A percentile compares a stretch with the other conserved stretches of the same genome.
Evolutionary conservation across 164 flowering plant genomes (phyloP).

Genomic region (Magnolia officinalis): DNA sequence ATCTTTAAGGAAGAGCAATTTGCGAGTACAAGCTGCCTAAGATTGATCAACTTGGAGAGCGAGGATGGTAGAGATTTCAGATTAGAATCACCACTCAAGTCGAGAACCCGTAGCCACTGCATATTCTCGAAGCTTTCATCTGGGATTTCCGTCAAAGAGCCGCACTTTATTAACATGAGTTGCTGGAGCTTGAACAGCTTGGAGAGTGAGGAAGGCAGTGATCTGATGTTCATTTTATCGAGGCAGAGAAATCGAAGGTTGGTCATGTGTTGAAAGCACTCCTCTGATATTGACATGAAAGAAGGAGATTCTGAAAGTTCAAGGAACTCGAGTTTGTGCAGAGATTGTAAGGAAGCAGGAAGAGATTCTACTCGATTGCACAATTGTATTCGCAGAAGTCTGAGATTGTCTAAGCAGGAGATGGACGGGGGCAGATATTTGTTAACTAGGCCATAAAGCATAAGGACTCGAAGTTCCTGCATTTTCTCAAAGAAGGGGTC

Average conservation of each 20-base stretch:
- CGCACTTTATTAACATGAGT: not conserved
- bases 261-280: not conserved
- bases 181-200: not conserved
- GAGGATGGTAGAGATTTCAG: not conserved
- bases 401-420: not conserved
- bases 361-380: not conserved
- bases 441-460: not conserved
- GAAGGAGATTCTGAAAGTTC: not conserved
- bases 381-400: not conserved
- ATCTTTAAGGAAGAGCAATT: not conserved
- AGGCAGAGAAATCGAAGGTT: not conserved
- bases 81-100: not conserved
- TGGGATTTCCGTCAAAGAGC: not conserved
- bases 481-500: not conserved
- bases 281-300: not conserved
- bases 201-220: not conserved
- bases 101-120: not conserved
- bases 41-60: not conserved
- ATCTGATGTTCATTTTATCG: not conserved
- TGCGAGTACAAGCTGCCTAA: not conserved
- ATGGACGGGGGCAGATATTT: not conserved
- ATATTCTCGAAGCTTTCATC: not conserved
- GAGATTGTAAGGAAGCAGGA: not conserved
- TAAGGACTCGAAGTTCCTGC: not conserved
- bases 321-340: not conserved